These are phyloP conservation scores for Penicillium sp. DNA, from an alignment of 2,329 filamentous ascomycete species.

Conservation along the genomic window DNA sequence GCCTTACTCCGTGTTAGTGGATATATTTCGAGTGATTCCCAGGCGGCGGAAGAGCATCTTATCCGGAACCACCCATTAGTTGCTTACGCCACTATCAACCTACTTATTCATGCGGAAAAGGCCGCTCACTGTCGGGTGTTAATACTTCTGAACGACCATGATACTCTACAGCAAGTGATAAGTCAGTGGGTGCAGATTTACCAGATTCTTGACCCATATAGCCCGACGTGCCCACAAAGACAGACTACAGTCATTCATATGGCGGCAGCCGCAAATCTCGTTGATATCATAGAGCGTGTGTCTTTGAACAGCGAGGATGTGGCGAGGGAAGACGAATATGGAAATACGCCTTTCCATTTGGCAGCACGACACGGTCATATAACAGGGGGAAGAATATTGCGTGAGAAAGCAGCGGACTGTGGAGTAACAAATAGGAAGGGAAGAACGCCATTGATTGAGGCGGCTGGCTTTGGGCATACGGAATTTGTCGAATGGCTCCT, in stretches of 20 bases:
- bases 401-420: neutral
- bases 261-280: neutral
- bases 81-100: neutral
- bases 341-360: slow-evolving; percentile 3
- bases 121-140: neutral
- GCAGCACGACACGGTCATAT: slow-evolving; percentile 1
- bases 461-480: neutral
- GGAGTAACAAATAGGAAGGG: neutral
- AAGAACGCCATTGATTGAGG: slow-evolving; percentile 4
- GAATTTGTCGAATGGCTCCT: slow-evolving; percentile 8
- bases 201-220: neutral
- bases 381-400: neutral
- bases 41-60: neutral
- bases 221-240: neutral
- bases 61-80: neutral
- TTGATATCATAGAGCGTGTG: neutral
- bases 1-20: neutral
- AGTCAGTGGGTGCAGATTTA: neutral
- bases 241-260: slow-evolving; percentile 5
- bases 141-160: neutral
- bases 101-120: slow-evolving; percentile 5
- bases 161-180: neutral
- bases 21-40: neutral
- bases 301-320: neutral
- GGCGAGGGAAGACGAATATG: neutral